Evolutionary conservation across 83 land plant genomes (phyloP).

Genomic region (Isoetes engelmannii): DNA sequence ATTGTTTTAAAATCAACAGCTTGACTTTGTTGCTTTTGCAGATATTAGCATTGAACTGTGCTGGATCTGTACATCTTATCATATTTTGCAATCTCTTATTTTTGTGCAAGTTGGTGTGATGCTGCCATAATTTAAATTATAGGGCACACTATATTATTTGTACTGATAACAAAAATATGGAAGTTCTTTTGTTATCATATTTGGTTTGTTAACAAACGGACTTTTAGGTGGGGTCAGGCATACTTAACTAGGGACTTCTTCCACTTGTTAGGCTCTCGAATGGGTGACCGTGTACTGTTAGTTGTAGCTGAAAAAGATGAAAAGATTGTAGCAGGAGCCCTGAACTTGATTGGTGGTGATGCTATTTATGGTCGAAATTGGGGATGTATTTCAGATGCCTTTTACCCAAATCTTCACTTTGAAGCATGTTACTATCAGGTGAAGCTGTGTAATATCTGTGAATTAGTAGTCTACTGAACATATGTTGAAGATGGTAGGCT

Average conservation of each 20-base stretch:
- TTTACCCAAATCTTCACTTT: constrained; percentile 86
- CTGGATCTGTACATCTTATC: too few relatives aligned
- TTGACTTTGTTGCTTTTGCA: too few relatives aligned
- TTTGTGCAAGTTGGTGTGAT: too few relatives aligned
- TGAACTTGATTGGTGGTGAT: constrained; percentile 90
- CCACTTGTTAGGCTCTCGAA: constrained; percentile 70
- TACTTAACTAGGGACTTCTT: constrained; percentile 87
- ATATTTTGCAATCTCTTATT: too few relatives aligned
- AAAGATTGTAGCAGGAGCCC: constrained; percentile 87
- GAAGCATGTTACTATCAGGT: constrained; percentile 99
- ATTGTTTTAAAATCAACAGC: too few relatives aligned
- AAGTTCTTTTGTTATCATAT: too few relatives aligned
- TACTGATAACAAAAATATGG: neutral
- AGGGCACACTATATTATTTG: constrained; percentile 3
- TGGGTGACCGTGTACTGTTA: constrained; percentile 78
- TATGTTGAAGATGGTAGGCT: neutral
- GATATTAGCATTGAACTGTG: too few relatives aligned
- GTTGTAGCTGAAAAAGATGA: constrained; percentile 72
- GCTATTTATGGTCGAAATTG: constrained; percentile 87
- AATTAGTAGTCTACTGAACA: neutral
- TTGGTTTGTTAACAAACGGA: neutral
- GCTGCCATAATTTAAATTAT: neutral
- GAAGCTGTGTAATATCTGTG: constrained; percentile 3
- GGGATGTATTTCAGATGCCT: constrained; percentile 67
- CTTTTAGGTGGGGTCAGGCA: constrained; percentile 86